Percentiles rank a stretch among this genome's conserved stretches.
Evolutionary conservation across 192 early-diverging fungal species (phyloP).

Genomic region (Linnemannia schmuckeri): DNA sequence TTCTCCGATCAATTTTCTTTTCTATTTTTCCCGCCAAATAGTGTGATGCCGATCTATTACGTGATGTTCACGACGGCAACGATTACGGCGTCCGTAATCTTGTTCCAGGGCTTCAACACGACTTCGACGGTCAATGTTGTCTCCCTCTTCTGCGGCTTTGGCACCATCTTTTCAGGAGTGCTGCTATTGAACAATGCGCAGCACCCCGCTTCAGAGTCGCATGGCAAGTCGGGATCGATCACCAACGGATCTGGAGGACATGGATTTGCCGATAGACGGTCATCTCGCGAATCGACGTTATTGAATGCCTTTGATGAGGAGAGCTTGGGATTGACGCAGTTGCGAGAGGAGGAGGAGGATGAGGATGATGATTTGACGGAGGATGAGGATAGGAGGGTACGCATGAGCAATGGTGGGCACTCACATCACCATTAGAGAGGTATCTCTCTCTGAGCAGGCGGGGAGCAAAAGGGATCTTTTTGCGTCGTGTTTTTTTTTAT

Average conservation of each 20-base stretch:
- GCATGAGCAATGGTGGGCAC: slow-evolving; percentile 24
- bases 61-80: slow-evolving; percentile 97
- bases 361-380: slow-evolving; percentile 48
- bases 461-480: neutral
- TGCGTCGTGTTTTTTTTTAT: neutral
- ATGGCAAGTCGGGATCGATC: slow-evolving; percentile 42
- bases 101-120: slow-evolving; percentile 90
- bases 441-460: neutral
- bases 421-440: slow-evolving; percentile 24
- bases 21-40: slow-evolving; percentile 22
- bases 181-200: slow-evolving; percentile 80
- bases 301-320: slow-evolving; percentile 62
- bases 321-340: slow-evolving; percentile 58
- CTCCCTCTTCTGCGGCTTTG: slow-evolving; percentile 89
- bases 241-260: slow-evolving; percentile 40
- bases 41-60: slow-evolving; percentile 92
- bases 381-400: slow-evolving; percentile 46
- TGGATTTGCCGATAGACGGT: slow-evolving; percentile 55
- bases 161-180: slow-evolving; percentile 94
- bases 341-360: slow-evolving; percentile 51
- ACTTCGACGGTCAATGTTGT: slow-evolving; percentile 79
- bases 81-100: slow-evolving; percentile 88
- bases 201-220: slow-evolving; percentile 27
- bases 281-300: slow-evolving; percentile 63
- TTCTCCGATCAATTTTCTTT: neutral